Base-by-base conservation (phyloP, 2,329 filamentous ascomycete genomes). In the Raffaelea ambrosiae region DNA sequence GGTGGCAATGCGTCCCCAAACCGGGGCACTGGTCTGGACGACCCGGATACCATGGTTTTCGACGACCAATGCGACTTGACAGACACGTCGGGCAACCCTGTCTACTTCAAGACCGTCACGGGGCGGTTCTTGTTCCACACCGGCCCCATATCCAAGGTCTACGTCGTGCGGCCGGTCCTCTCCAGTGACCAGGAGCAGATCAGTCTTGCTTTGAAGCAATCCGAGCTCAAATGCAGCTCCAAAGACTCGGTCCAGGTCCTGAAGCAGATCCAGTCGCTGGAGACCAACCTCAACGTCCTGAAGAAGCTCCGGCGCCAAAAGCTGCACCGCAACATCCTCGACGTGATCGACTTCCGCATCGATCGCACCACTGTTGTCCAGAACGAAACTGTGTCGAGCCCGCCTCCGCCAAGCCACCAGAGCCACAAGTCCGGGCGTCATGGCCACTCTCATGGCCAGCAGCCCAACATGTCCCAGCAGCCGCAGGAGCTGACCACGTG, bases 281-380 rank as follows among this genome's bases (percentile, higher is more conserved):
- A 96, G 63, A 77, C 77, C 38, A 78, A 85, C 50, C 72, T 98
- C 33, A 86, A 91, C 54, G 73, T 78, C 10, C 69, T 94, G 45
- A 93, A 87, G 62, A 79, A 77, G 54, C 69, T 93, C 36, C 77
- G 79, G 4, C 88, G 95, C 60, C 75, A 79, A 18, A 87, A 88
- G 58, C 67, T 95, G 14, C 88, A 96, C 61, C 75, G 79, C 21
- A 88, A 89, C 58, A 68, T 97, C 13, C 75, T 93, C 40, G 81
- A 86, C 44, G 73, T 97, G 35, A 72, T 95, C 49, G 88, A 90
- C 52, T 94, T 89, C 66, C 88, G 86, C 56, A 85, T 96, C 52
- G 74, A 84, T 59, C 70, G 54, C 18, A n/a, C 13, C 5, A 29
- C 47, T 5, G n/a, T 23, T 16, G 16, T 31, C 14, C 47, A 46